These are phyloP conservation scores for Coemansia sp. DNA, from an alignment of 192 early-diverging fungal genomes.

Conservation along the genomic window DNA sequence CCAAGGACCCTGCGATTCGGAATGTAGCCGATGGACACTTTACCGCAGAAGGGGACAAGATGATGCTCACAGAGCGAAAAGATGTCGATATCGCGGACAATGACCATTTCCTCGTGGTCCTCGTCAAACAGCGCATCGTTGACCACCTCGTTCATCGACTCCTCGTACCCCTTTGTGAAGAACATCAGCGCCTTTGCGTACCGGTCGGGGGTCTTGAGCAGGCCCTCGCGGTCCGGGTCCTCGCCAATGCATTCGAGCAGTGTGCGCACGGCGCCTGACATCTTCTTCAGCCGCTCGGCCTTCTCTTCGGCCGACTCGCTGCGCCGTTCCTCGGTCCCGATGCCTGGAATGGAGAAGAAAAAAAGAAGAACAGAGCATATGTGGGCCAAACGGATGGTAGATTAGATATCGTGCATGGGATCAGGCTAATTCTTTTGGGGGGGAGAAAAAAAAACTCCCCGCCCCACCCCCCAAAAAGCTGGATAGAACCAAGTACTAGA, in stretches of 20 bases:
- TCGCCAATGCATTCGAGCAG: constrained; percentile 94
- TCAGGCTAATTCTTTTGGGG: neutral
- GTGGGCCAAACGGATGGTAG: neutral
- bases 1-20: constrained; percentile 94
- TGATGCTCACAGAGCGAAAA: constrained; percentile 99
- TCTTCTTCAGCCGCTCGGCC: constrained; percentile 67
- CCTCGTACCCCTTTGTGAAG: constrained; percentile 98
- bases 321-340: constrained; percentile 76
- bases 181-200: constrained; percentile 98
- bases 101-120: constrained; percentile 99
- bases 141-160: constrained; percentile 80
- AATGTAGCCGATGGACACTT: constrained; percentile 96
- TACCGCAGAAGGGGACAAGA: constrained; percentile 96
- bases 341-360: constrained; percentile 50
- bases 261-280: constrained; percentile 82
- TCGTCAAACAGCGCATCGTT: constrained; percentile 98
- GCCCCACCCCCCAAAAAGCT: neutral
- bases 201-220: constrained; percentile 92
- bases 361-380: neutral
- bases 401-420: constrained; percentile 3
- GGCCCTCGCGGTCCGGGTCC: constrained; percentile 89
- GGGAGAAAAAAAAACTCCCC: neutral
- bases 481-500: neutral
- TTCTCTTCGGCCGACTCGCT: constrained; percentile 78
- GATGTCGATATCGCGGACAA: constrained; percentile 95